phyloP scores from a whole-genome alignment of 495 filamentous ascomycete genomes.

The Amphirosellinia nigrospora region DNA sequence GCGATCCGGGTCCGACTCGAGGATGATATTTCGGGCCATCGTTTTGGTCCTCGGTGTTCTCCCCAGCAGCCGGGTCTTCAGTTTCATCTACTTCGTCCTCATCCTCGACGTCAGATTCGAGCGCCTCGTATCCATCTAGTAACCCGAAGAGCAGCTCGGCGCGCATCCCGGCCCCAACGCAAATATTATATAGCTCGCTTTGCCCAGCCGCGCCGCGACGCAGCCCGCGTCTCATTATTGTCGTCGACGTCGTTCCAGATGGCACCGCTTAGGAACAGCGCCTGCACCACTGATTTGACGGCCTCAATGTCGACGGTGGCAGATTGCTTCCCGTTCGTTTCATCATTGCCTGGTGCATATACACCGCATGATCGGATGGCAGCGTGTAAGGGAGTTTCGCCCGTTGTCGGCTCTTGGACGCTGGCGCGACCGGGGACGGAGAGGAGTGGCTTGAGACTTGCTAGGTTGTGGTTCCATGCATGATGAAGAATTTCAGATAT shows the following conservation, averaged over 20 bases:
- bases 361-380: slow-evolving; percentile 77
- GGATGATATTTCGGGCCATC: slow-evolving; percentile 33
- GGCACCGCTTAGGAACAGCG: slow-evolving; percentile 83
- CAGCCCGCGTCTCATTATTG: slow-evolving; percentile 89
- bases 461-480: slow-evolving; percentile 81
- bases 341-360: background rate
- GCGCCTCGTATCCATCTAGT: slow-evolving; percentile 76
- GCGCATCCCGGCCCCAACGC: slow-evolving; percentile 90
- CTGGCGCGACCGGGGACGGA: slow-evolving; percentile 69
- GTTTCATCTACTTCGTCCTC: slow-evolving; percentile 55
- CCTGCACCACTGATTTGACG: slow-evolving; percentile 68
- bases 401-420: slow-evolving; percentile 82
- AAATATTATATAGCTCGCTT: slow-evolving; percentile 76
- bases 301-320: slow-evolving; percentile 49
- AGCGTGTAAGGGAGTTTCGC: slow-evolving; percentile 86
- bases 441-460: slow-evolving; percentile 74
- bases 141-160: slow-evolving; percentile 84
- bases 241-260: slow-evolving; percentile 97
- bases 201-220: slow-evolving; percentile 75
- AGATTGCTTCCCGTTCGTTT: slow-evolving; percentile 50
- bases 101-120: slow-evolving; percentile 68
- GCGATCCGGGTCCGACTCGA: slow-evolving; percentile 43
- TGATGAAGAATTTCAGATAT: slow-evolving; percentile 73
- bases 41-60: background rate
- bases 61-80: slow-evolving; percentile 27